Evolutionary conservation across 2,329 filamentous ascomycete species (phyloP).

Genomic region (Penicillium sp.): DNA sequence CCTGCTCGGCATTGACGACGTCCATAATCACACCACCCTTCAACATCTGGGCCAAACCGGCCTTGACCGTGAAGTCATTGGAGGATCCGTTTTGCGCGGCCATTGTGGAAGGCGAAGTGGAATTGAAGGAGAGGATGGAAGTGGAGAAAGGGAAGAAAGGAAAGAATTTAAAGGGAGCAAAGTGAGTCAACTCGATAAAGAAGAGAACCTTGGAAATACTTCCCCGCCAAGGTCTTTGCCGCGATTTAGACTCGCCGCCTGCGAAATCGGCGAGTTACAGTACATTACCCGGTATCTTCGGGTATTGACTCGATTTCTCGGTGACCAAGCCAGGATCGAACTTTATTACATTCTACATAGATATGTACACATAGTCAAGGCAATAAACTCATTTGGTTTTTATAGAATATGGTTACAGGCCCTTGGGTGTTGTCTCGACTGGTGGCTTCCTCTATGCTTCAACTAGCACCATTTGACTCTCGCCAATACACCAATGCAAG

Average conservation of each 20-base stretch:
- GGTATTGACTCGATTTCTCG: too few relatives aligned
- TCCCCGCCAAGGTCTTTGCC: constrained; percentile 21
- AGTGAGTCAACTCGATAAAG: constrained; percentile 21
- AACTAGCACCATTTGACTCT: constrained; percentile 4
- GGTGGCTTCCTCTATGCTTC: constrained; percentile 15
- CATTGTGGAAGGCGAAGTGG: constrained; percentile 27
- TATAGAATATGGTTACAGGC: constrained; percentile 38
- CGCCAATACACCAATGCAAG: constrained; percentile 20
- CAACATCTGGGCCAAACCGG: constrained; percentile 92
- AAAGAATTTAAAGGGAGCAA: constrained; percentile 5
- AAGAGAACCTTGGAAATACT: constrained; percentile 8
- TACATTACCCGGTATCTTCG: too few relatives aligned
- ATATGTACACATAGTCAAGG: constrained; percentile 4
- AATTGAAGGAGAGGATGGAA: constrained; percentile 1
- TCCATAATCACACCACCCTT: constrained; percentile 99
- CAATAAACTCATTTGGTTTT: constrained; percentile 25
- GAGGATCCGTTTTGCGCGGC: constrained; percentile 32
- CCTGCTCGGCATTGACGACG: constrained; percentile 84
- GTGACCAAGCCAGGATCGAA: too few relatives aligned
- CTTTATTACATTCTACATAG: too few relatives aligned
- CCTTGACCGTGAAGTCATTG: constrained; percentile 80
- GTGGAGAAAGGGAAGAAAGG: constrained; percentile 4
- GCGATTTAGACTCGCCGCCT: constrained; percentile 11
- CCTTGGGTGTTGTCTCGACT: constrained; percentile 26
- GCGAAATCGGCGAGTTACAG: constrained; percentile 3